Percentiles rank a stretch among this genome's conserved stretches.
phyloP scores from a whole-genome alignment of 192 early-diverging fungal genomes.

The Entomortierella chlamydospora region DNA sequence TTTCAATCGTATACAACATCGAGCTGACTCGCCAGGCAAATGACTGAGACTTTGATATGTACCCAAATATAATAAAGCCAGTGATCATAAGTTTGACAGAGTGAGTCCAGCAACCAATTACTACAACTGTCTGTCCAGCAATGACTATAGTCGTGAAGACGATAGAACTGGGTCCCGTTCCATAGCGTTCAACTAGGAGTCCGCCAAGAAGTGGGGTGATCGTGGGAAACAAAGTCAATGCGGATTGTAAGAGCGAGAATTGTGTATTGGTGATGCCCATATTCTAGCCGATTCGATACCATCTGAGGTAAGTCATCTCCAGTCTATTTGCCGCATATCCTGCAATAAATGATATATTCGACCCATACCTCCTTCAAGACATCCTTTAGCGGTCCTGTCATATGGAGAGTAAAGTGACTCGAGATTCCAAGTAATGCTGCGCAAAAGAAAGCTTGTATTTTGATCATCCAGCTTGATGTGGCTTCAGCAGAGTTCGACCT shows the following conservation, averaged over 20 bases:
- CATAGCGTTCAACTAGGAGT: slow-evolving; percentile 55
- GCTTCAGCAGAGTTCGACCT: slow-evolving; percentile 4
- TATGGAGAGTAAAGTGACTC: slow-evolving; percentile 80
- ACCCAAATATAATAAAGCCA: slow-evolving; percentile 59
- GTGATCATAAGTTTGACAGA: slow-evolving; percentile 55
- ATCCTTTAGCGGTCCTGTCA: slow-evolving; percentile 78
- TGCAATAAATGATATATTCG: slow-evolving; percentile 63
- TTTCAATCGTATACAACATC: no score
- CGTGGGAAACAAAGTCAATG: slow-evolving; percentile 57
- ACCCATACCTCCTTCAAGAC: slow-evolving; percentile 79
- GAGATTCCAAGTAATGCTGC: slow-evolving; percentile 65
- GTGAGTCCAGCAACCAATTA: slow-evolving; percentile 52
- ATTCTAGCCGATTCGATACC: slow-evolving; percentile 21
- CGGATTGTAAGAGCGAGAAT: slow-evolving; percentile 57
- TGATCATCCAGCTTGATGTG: slow-evolving; percentile 31
- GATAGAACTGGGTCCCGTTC: slow-evolving; percentile 58
- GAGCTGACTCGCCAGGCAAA: no score
- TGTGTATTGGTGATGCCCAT: slow-evolving; percentile 58
- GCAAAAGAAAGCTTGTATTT: slow-evolving; percentile 44
- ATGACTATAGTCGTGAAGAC: slow-evolving; percentile 57
- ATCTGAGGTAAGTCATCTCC: neutral
- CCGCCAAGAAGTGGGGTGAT: slow-evolving; percentile 58
- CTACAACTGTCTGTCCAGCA: slow-evolving; percentile 47
- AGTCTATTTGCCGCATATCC: neutral
- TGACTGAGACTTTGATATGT: neutral